These are phyloP conservation scores for Populus ilicifolia DNA, from an alignment of 345 rosid species.

Conservation along the genomic window DNA sequence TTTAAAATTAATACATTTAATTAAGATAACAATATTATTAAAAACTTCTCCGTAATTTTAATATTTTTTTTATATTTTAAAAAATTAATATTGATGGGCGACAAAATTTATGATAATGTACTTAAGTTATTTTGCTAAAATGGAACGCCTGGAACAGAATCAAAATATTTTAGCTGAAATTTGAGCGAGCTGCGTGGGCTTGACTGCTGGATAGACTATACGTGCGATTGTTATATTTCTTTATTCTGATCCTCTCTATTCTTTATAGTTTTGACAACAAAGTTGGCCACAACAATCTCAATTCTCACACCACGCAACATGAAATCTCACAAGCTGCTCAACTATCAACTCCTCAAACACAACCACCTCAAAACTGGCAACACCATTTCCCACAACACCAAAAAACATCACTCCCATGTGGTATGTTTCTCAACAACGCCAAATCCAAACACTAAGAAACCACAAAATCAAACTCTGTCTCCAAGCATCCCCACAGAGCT, in stretches of 20 bases:
- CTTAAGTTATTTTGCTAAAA: too few relatives aligned
- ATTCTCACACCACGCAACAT: slow-evolving; percentile 12
- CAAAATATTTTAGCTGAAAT: too few relatives aligned
- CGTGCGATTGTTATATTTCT: too few relatives aligned
- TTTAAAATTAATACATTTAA: too few relatives aligned
- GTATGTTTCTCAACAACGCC: slow-evolving; percentile 27
- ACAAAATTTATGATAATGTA: too few relatives aligned
- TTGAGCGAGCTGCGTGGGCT: too few relatives aligned
- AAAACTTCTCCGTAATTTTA: too few relatives aligned
- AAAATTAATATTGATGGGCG: too few relatives aligned
- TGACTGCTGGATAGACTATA: too few relatives aligned
- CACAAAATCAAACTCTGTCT: not conserved
- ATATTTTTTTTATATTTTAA: too few relatives aligned
- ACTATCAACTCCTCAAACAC: slow-evolving; percentile 7
- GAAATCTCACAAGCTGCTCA: slow-evolving; percentile 25
- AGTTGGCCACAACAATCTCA: not conserved
- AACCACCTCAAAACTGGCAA: slow-evolving; percentile 12
- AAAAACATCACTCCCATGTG: not conserved
- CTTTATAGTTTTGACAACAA: not conserved
- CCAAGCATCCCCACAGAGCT: slow-evolving; percentile 3
- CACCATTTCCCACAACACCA: not conserved
- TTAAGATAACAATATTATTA: too few relatives aligned
- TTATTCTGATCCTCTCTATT: not conserved
- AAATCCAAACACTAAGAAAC: not conserved
- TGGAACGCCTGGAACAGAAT: too few relatives aligned